Base-by-base conservation (phyloP, 225 moss, liverwort and hornwort genomes). In the Climacium dendroides region DNA sequence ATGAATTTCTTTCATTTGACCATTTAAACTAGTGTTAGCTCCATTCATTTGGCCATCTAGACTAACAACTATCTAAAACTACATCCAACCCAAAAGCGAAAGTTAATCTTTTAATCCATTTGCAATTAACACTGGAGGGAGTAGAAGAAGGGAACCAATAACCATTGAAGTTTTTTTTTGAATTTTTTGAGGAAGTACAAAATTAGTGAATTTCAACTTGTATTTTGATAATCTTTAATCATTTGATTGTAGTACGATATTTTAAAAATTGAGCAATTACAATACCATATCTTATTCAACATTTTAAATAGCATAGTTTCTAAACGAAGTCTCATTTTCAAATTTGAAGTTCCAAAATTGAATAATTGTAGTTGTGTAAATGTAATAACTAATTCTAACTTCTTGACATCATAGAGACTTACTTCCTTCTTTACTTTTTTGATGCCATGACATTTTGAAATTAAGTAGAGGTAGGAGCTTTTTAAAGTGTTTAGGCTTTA, bases 221-320 rank as follows among this genome's bases (percentile, higher is more conserved):
- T 25, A 15, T 15, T 15, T 71, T 43, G 9, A 71, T 9, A 71
- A 43, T 3, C 71, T 43, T 26, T 4, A 70, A 25, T 7, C 14
- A 39, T 69, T 13, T 4, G 1, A 24, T 1, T 39, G 45, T 45
- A 48, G 9, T 48, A 4, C 0, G 25, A 0, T 69, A 11, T 70
- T 37, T 8, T 1, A 10, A 45, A 17, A 28, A 17, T 47, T 0
- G 13, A 30, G 19, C 12, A 19, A 0, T 32, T 19, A 32, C 5
- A 32, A 7, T 13, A 20, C 7, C 13, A 32, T 3, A 50, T 7
- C 3, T 13, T 8, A 32, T 8, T 19, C 13, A 19, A 12, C 19
- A 74, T 74, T 50, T 50, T 50, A 13, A 52, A 48, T 13, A 28
- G 8, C 0, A 19, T 20, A 74, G 6, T 50, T 30, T 32, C 12